Conservation (phyloP, 441 rosid genomes). For the Gossypium schwendimanii region DNA sequence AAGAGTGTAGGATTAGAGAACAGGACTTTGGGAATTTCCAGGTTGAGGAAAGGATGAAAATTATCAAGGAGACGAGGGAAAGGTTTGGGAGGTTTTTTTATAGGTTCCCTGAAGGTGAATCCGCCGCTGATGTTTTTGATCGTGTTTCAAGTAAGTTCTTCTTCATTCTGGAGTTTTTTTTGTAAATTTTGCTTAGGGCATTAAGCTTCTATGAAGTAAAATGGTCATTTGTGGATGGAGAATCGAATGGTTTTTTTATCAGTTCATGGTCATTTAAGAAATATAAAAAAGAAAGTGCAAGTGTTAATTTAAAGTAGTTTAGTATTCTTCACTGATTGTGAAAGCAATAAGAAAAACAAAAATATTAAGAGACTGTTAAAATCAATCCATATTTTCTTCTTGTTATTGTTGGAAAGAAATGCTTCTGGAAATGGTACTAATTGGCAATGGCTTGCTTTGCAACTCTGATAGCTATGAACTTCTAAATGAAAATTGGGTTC, state of each 20-base stretch:
- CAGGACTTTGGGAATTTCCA: slow-evolving; percentile 99
- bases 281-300: neutral
- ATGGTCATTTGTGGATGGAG: neutral
- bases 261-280: neutral
- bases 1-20: slow-evolving; percentile 83
- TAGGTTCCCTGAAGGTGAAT: slow-evolving; percentile 95
- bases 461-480: neutral
- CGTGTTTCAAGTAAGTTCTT: slow-evolving; percentile 72
- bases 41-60: slow-evolving; percentile 75
- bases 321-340: neutral
- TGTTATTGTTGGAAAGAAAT: neutral
- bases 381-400: neutral
- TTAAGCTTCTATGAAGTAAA: neutral
- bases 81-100: slow-evolving; percentile 79
- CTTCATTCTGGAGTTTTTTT: neutral
- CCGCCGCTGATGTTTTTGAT: slow-evolving; percentile 95
- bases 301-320: neutral
- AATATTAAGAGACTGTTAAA: neutral
- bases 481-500: neutral
- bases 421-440: neutral
- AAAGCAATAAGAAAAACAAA: neutral
- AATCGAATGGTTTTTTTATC: neutral
- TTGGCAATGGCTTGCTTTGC: neutral
- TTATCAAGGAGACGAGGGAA: slow-evolving; percentile 57
- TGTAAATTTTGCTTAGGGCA: neutral